Evolutionary conservation across 129 eudicot species (phyloP), one percentile per base, ranked within the genome.

Genomic region (Artemisia tridentata): DNA sequence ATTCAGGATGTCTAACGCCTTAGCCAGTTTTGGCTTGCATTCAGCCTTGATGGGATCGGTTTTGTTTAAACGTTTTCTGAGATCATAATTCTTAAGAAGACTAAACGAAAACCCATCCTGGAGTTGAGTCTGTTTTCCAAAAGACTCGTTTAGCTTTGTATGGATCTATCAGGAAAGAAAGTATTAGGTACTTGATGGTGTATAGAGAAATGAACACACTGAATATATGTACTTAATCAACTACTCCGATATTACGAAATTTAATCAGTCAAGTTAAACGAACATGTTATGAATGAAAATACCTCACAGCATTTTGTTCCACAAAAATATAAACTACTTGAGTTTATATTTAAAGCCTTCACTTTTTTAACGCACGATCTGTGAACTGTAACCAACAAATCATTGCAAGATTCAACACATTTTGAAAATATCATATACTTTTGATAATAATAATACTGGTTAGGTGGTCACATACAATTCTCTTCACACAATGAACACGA

Each of bases 401-500:
- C 3, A 46, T 59, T 3, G 56, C 65, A 34, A 66, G 53, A 78
- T 47, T 49, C 54, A 21, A 59, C 61, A 4, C 17, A 25, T 56
- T 64, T 62, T 38, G 4, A 57, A 19, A 34, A 34, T 34, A 34
- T 34, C 43, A 34, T 29, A 29, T 27, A 29, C 0, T 29, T 29
- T 34, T 5, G 9, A 34, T 34, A 34, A 34, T 0, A 34, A 34
- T 34, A 7, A 1, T 34, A 34, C 10, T 34, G 1, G 7, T 34
- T 34, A 34, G 43, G 10, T n/a, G 6, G 45, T 67, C 56, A 67
- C 79, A 55, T 82, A 88, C 97, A 88, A 84, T 84, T 88, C 56
- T 78, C 95, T 75, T 89, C 92, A 55, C 98, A 92, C 78, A 92
- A 73, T 51, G 75, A 57, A 81, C 98, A 92, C 12, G 82, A 57